A percentile compares a stretch with the other conserved stretches of the same genome.
These are phyloP conservation scores for Tulasnella calospora DNA, from an alignment of 768 basidiomycete genomes.

Conservation along the genomic window DNA sequence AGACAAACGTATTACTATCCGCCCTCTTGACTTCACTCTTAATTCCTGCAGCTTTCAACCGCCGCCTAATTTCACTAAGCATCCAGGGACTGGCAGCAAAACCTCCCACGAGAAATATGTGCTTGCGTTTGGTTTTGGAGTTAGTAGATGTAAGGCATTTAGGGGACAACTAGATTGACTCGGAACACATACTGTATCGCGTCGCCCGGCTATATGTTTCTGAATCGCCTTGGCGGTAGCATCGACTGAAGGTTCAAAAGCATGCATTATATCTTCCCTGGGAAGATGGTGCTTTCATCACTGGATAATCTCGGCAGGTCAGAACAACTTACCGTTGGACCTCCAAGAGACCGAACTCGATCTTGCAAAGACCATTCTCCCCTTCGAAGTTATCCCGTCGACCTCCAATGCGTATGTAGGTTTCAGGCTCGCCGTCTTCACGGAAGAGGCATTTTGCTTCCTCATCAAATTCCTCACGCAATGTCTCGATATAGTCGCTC, in stretches of 20 bases:
- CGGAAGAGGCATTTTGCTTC: background rate
- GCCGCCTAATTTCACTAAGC: conserved; percentile 68
- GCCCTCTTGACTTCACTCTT: conserved; percentile 56
- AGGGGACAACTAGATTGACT: background rate
- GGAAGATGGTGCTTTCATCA: too few species aligned
- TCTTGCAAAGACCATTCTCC: background rate
- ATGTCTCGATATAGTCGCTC: background rate
- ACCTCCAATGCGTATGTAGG: background rate
- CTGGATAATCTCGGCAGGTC: too few species aligned
- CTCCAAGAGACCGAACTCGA: background rate
- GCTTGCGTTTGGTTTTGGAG: conserved; percentile 40
- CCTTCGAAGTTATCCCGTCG: background rate
- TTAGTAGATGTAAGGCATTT: background rate
- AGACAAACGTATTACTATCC: conserved; percentile 68
- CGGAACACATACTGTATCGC: conserved; percentile 31
- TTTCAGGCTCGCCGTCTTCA: background rate
- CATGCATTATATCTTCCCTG: too few species aligned
- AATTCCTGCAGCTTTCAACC: conserved; percentile 51
- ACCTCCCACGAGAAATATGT: conserved; percentile 78
- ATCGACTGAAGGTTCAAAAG: conserved; percentile 34
- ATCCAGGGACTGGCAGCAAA: conserved; percentile 81
- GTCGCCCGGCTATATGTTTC: conserved; percentile 36
- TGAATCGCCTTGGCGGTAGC: conserved; percentile 39
- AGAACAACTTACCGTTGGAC: conserved; percentile 36
- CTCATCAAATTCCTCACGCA: background rate